phyloP scores from a whole-genome alignment of 305 asterid genomes.

The Plantago coronopus region DNA sequence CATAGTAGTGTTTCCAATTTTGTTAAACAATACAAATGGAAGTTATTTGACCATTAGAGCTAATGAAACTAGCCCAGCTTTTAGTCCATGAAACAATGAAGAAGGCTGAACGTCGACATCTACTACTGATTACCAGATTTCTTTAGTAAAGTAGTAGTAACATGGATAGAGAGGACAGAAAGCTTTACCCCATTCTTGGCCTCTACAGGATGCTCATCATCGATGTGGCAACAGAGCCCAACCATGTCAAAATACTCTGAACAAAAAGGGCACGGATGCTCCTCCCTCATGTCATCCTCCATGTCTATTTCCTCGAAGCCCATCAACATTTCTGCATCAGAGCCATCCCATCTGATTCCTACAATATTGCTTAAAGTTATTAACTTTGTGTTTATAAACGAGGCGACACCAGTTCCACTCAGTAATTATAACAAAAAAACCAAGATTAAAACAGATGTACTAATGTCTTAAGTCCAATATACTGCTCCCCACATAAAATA shows the following conservation, averaged over 20 bases:
- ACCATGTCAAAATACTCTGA: conserved; percentile 75
- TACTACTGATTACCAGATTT: not conserved
- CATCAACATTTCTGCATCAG: conserved; percentile 79
- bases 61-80: not conserved
- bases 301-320: conserved; percentile 77
- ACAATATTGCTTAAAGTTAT: conserved; percentile 18
- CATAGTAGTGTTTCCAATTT: not conserved
- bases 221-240: conserved; percentile 94
- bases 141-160: not conserved
- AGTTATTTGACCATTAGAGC: no score
- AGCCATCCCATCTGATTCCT: conserved; percentile 69
- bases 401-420: conserved; percentile 5
- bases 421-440: no score
- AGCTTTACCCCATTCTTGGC: conserved; percentile 69
- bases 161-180: conserved; percentile 14
- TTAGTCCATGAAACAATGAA: not conserved
- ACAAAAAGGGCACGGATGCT: conserved; percentile 83
- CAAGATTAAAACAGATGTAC: no score
- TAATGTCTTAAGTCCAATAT: conserved; percentile 10
- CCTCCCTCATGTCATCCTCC: conserved; percentile 72
- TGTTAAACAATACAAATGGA: not conserved
- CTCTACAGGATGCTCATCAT: conserved; percentile 92
- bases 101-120: not conserved
- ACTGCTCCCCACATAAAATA: conserved; percentile 1
- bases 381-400: conserved; percentile 14